These are phyloP conservation scores for Gentiana straminea DNA, from an alignment of 257 asterid genomes.

Conservation along the genomic window DNA sequence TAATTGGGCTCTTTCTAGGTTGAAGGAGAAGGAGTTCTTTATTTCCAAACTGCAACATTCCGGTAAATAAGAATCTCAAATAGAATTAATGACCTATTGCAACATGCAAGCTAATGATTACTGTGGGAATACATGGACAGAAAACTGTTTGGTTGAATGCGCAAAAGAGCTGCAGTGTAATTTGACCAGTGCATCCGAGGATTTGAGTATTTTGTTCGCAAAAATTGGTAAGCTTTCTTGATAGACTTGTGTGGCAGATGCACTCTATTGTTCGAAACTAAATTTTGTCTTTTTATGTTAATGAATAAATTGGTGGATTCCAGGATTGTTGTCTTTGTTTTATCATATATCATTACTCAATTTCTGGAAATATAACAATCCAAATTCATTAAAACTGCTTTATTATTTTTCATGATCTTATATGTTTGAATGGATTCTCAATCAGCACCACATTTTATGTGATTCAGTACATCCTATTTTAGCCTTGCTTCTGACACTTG, in stretches of 20 bases:
- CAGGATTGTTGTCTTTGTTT: no score
- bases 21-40: constrained; percentile 49
- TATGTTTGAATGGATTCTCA: not conserved
- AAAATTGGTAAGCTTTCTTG: constrained; percentile 40
- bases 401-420: no score
- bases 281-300: no score
- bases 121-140: constrained; percentile 23
- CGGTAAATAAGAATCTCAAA: constrained; percentile 27
- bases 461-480: not conserved
- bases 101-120: constrained; percentile 5
- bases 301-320: no score
- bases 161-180: constrained; percentile 53
- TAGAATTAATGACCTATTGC: not conserved
- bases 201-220: constrained; percentile 50
- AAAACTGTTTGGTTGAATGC: constrained; percentile 44
- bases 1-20: constrained; percentile 28
- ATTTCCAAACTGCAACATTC: constrained; percentile 56
- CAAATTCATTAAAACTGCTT: no score
- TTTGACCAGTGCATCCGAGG: constrained; percentile 59
- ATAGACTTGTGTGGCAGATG: not conserved
- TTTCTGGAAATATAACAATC: no score
- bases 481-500: constrained; percentile 7
- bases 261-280: not conserved
- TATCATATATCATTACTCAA: no score
- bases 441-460: not conserved